A percentile compares a stretch with the other conserved stretches of the same genome.
These are phyloP conservation scores for Coniella lustricola DNA, from an alignment of 2,329 filamentous ascomycete species.

Conservation along the genomic window DNA sequence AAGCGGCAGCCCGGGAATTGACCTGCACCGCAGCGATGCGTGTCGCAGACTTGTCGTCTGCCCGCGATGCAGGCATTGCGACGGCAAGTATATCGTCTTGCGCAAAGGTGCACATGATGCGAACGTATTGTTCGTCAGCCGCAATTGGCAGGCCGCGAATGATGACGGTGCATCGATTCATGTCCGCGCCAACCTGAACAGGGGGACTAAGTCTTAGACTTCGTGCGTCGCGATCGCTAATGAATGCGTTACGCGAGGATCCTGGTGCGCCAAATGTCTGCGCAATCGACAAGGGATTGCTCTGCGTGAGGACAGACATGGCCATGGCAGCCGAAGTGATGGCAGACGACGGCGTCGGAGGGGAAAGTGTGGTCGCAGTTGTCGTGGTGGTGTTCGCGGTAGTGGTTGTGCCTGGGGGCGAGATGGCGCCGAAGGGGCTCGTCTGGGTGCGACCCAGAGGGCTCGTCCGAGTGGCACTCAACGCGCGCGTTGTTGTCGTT, in stretches of 20 bases:
- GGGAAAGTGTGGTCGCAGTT: conserved; percentile 19
- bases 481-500: too few species aligned
- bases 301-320: conserved; percentile 35
- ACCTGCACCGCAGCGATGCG: conserved; percentile 48
- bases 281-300: conserved; percentile 22
- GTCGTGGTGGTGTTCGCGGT: conserved; percentile 17
- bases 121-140: conserved; percentile 46
- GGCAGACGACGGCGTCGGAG: conserved; percentile 38
- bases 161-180: conserved; percentile 32
- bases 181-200: background rate
- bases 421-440: conserved; percentile 21
- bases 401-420: conserved; percentile 27
- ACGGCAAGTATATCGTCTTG: conserved; percentile 47
- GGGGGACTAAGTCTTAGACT: conserved; percentile 30
- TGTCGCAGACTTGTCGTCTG: conserved; percentile 43
- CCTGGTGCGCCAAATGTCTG: conserved; percentile 27
- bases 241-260: conserved; percentile 27
- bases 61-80: conserved; percentile 38
- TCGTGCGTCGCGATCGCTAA: conserved; percentile 36
- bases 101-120: conserved; percentile 52
- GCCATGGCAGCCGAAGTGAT: conserved; percentile 39
- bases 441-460: conserved; percentile 24
- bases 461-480: conserved; percentile 26
- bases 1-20: conserved; percentile 43
- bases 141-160: conserved; percentile 49